Base-by-base conservation (phyloP, 139 green algal species). In the Coelastrella sp. region DNA sequence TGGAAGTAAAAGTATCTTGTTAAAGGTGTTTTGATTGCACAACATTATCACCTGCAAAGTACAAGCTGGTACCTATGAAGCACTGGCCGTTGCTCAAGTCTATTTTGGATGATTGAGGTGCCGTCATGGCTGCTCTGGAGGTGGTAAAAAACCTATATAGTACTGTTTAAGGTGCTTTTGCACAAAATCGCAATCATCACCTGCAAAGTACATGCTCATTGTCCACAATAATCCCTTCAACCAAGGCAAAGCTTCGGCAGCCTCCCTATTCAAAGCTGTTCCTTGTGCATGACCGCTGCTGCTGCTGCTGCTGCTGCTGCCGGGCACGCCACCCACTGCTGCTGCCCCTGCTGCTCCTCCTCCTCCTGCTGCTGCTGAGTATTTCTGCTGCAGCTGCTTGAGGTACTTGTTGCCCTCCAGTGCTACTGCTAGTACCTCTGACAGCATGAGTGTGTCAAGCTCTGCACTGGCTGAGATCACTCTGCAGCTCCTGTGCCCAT, bases 151-250 rank as follows among this genome's bases (percentile, higher is more conserved):
- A n/a, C n/a, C n/a, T n/a, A n/a, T n/a, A n/a, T n/a, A n/a, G n/a
- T n/a, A n/a, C n/a, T n/a, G n/a, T n/a, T n/a, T n/a, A n/a, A 49
- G n/a, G 74, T 35, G 17, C 5, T 57, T 57, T 65, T 57, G 24
- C 76, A 60, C n/a, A 24, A 24, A 8, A 24, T 20, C 82, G n/a
- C n/a, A n/a, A n/a, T n/a, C n/a, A n/a, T 24, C 72, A 91, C 92
- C 94, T 24, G 82, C 88, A 22, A 92, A 75, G 86, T 97, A 98
- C 96, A 98, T 98, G 83, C 92, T 68, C 84, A 98, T 84, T 68
- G 97, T 92, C 96, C 96, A 98, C 76, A 95, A 87, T 72, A 96
- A 59, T 25, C 96, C 96, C 82, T 95, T 85, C 84, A 95, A 68
- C 91, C 94, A 95, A 12, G 63, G 65, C 59, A 73, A 59, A 17